Conservation (phyloP, 1,284 basidiomycete species). For the Ceratobasidium sp. region DNA sequence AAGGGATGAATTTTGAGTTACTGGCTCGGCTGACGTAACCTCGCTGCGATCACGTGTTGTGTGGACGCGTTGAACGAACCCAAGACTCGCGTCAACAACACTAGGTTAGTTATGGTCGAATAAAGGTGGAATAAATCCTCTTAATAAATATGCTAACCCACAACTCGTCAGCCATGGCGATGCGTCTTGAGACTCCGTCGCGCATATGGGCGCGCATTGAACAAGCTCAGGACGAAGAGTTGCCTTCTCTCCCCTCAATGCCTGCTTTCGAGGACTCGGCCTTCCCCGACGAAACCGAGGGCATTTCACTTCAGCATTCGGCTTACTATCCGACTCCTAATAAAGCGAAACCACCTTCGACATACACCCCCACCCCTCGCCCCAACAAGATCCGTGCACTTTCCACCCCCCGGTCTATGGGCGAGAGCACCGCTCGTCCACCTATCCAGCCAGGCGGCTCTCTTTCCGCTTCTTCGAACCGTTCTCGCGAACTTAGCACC, state of each 20-base stretch:
- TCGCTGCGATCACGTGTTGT: conserved; percentile 24
- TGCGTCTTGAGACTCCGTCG: conserved; percentile 43
- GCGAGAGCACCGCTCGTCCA: conserved; percentile 34
- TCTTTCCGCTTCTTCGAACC: conserved; percentile 16
- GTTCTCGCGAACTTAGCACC: conserved; percentile 22
- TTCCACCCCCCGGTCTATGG: conserved; percentile 27
- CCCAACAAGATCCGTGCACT: conserved; percentile 39
- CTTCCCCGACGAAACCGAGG: conserved; percentile 42
- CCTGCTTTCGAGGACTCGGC: conserved; percentile 39
- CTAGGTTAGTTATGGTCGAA: conserved; percentile 21
- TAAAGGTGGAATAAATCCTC: conserved; percentile 11
- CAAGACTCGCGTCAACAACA: conserved; percentile 41
- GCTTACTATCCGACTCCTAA: conserved; percentile 38
- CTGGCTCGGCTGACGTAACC: conserved; percentile 16
- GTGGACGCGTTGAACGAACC: conserved; percentile 30
- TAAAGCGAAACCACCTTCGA: conserved; percentile 36
- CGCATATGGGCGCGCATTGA: conserved; percentile 44
- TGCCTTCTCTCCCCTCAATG: conserved; percentile 43
- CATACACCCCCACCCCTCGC: conserved; percentile 39
- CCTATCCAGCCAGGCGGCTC: conserved; percentile 30
- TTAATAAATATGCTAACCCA: conserved; percentile 7
- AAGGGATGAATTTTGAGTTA: not conserved
- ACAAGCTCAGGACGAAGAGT: conserved; percentile 40
- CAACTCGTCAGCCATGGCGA: conserved; percentile 23
- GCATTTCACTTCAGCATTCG: conserved; percentile 28